Base-by-base conservation (phyloP, 352 stramenopile genomes). In the Globisporangium alternatum region DNA sequence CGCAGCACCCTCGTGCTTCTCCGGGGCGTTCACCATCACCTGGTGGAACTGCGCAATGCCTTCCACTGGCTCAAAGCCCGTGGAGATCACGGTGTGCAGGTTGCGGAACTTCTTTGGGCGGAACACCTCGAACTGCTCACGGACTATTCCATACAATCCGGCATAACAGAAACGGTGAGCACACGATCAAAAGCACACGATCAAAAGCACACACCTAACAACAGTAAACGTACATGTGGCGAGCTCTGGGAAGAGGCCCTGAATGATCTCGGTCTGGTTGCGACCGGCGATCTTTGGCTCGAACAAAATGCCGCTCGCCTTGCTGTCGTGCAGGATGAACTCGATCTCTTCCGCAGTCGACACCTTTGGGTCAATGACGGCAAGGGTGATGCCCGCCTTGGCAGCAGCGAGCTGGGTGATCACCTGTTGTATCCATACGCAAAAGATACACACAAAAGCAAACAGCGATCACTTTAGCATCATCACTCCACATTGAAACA, bases 71-170 rank as follows among this genome's bases (percentile, higher is more conserved):
- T 94, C 80, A 54, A 84, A 81, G 65, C 82, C 81, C 22, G 88
- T 96, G 25, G 86, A 91, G 75, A 94, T 94, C 63, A 96, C 71
- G 55, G 70, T 90, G 78, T 96, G 86, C 60, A 96, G 62, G 68
- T 86, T 70, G 68, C 83, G 86, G 67, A 93, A 95, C 22, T 82
- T 74, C 66, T 90, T 90, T 43, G 84, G 84, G 52, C 86, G 86
- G 75, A 95, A 93, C 28, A 91, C 78, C 43, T 81, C 66, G 58
- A 80, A 67, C 28, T 72, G 59, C 1, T 80, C 66, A 54, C 77
- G 74, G 74, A 82, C 84, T 93, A 13, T 13, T 30, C n/a, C 65
- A 59, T 30, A 19, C 2, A 43, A 54, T 12, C 28, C 28, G 41
- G 15, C 13, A 25, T 39, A 9, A 37, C 39, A 37, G 2, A 37